These are phyloP conservation scores for Clonostachys rosea DNA, from an alignment of 2,329 filamentous ascomycete species.

Conservation along the genomic window DNA sequence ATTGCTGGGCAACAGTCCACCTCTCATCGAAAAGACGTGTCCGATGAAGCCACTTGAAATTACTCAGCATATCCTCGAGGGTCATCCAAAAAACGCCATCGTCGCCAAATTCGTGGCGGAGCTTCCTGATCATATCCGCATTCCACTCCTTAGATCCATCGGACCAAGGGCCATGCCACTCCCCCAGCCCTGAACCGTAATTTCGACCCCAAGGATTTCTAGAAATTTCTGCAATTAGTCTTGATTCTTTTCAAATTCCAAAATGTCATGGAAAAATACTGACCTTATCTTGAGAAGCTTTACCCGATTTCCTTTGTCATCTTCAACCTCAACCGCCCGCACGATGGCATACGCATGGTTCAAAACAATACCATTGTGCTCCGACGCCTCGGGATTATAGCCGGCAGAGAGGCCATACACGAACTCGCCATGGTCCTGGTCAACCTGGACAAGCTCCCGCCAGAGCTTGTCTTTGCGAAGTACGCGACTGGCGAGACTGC, in stretches of 20 bases:
- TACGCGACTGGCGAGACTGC: slow-evolving; percentile 50
- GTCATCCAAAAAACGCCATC: slow-evolving; percentile 53
- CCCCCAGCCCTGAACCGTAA: slow-evolving; percentile 29
- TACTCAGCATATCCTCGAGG: slow-evolving; percentile 37
- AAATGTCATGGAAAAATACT: neutral
- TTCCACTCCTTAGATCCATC: slow-evolving; percentile 74
- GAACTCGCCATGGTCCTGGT: slow-evolving; percentile 50
- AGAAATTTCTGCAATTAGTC: slow-evolving; percentile 3
- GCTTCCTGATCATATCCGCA: slow-evolving; percentile 62
- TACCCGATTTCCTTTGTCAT: slow-evolving; percentile 29
- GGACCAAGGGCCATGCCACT: slow-evolving; percentile 71
- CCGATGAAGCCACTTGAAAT: slow-evolving; percentile 35
- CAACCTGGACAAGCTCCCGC: slow-evolving; percentile 61
- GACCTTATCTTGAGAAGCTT: slow-evolving; percentile 40
- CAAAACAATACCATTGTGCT: too few relatives aligned
- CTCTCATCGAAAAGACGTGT: slow-evolving; percentile 39
- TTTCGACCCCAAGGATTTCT: slow-evolving; percentile 70
- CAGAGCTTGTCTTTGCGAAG: slow-evolving; percentile 67
- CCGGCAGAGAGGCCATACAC: slow-evolving; percentile 34
- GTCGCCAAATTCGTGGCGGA: slow-evolving; percentile 63
- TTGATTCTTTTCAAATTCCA: too few relatives aligned
- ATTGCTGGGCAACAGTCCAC: slow-evolving; percentile 39
- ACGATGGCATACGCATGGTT: slow-evolving; percentile 12
- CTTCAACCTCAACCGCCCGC: slow-evolving; percentile 36
- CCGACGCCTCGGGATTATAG: too few relatives aligned